These are phyloP conservation scores for Saccharomycopsis synnaedendra DNA, from an alignment of 805 yeast species.

Conservation along the genomic window DNA sequence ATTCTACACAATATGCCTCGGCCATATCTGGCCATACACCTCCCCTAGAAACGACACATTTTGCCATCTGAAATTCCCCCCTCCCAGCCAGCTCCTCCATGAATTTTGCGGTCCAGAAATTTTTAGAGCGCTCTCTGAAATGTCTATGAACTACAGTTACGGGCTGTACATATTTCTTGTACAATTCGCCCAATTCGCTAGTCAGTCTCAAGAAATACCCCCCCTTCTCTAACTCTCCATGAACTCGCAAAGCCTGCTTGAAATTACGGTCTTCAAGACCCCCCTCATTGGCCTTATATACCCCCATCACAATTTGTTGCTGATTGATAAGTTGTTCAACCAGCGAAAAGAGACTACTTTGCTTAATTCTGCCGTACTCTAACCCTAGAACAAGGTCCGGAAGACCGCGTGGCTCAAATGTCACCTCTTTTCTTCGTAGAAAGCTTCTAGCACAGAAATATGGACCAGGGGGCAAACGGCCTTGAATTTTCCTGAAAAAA, in stretches of 20 bases:
- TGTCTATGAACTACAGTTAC: constrained; percentile 1
- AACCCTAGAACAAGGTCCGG: constrained; percentile 20
- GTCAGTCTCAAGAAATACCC: background rate
- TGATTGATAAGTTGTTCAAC: constrained; percentile 26
- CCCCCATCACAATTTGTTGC: constrained; percentile 24
- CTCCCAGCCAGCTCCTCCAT: background rate
- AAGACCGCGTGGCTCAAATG: constrained; percentile 3
- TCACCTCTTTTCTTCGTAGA: constrained; percentile 18
- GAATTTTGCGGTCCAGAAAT: constrained; percentile 9
- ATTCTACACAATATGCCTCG: constrained; percentile 11
- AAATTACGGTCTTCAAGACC: background rate
- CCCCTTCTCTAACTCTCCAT: background rate
- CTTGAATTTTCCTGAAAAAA: constrained; percentile 27
- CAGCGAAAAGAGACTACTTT: constrained; percentile 17
- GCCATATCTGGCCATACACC: constrained; percentile 7
- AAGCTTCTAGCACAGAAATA: constrained; percentile 25
- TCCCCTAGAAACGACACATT: constrained; percentile 10
- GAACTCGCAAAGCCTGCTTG: background rate
- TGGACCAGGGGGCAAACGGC: constrained; percentile 27
- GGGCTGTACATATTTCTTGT: constrained; percentile 7
- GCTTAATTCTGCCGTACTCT: constrained; percentile 23
- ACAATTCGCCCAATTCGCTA: constrained; percentile 1
- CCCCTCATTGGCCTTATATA: background rate
- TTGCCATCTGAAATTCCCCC: too few relatives aligned
- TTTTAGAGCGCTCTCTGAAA: background rate